Evolutionary conservation across 768 basidiomycete species (phyloP).

Genomic region (Galerina sulciceps): DNA sequence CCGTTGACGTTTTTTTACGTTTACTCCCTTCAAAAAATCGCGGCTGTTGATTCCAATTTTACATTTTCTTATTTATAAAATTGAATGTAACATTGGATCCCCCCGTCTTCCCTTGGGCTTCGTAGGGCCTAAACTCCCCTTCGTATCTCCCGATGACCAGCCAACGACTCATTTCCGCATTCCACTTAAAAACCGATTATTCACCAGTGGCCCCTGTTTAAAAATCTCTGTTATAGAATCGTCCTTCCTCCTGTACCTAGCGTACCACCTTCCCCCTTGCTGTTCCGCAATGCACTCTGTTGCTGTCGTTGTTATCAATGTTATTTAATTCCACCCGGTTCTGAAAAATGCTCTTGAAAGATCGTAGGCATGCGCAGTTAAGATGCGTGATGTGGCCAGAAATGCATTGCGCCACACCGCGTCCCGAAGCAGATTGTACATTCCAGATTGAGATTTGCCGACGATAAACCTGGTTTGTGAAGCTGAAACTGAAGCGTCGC

Average conservation of each 20-base stretch:
- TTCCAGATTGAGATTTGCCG: too few species aligned
- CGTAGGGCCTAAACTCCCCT: background rate
- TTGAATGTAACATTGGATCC: slow-evolving; percentile 6
- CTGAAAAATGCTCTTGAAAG: too few species aligned
- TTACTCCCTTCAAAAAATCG: background rate
- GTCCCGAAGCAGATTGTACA: too few species aligned
- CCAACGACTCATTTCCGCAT: background rate
- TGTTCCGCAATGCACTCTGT: background rate
- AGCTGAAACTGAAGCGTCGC: too few species aligned
- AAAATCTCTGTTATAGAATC: background rate
- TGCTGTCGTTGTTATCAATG: background rate
- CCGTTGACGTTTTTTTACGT: background rate
- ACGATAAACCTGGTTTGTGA: too few species aligned
- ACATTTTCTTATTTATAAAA: slow-evolving; percentile 5
- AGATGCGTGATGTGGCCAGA: too few species aligned
- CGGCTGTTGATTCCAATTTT: slow-evolving; percentile 1
- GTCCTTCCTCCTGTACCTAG: background rate
- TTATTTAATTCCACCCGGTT: background rate
- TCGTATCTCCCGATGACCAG: background rate
- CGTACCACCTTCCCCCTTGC: background rate
- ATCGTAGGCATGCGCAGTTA: too few species aligned
- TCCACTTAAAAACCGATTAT: slow-evolving; percentile 3
- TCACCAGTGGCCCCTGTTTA: background rate
- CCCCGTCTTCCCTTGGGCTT: background rate
- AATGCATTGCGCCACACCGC: too few species aligned